These are phyloP conservation scores for Kentomonas sorsogonicus DNA, from an alignment of 208 protist genomes.

Conservation along the genomic window DNA sequence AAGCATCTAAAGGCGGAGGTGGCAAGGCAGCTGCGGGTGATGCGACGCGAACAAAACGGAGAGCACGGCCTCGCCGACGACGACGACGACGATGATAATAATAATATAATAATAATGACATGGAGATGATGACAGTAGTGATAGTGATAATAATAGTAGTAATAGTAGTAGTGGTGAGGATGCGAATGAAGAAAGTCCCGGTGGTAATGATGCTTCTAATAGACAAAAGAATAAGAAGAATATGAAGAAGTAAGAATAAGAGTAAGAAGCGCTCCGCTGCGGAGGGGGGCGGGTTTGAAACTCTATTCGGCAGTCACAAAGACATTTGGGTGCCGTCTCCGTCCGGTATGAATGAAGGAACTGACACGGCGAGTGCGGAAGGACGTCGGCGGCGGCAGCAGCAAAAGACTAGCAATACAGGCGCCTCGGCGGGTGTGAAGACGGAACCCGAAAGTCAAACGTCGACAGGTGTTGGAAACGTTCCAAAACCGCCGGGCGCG, in stretches of 20 bases:
- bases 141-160: neutral
- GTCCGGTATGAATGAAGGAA: neutral
- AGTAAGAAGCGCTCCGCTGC: too few species aligned
- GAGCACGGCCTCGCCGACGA: too few species aligned
- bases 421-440: too few species aligned
- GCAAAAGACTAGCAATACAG: slow-evolving; percentile 2
- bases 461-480: neutral
- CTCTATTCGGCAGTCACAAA: too few species aligned
- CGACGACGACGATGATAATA: slow-evolving; percentile 1
- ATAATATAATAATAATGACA: neutral
- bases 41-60: too few species aligned
- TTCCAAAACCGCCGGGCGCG: neutral
- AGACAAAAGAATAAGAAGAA: slow-evolving; percentile 6
- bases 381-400: neutral
- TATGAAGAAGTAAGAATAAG: slow-evolving; percentile 1
- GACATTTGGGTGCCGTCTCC: neutral
- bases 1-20: neutral
- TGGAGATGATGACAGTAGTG: neutral
- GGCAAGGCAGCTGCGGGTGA: too few species aligned
- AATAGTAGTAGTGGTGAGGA: neutral
- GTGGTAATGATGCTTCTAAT: neutral
- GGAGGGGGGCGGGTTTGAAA: too few species aligned
- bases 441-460: neutral
- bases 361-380: neutral
- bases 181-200: neutral